A percentile compares a stretch with the other conserved stretches of the same genome.
phyloP scores from a whole-genome alignment of 345 rosid genomes.

The Arabidopsis arenosa region DNA sequence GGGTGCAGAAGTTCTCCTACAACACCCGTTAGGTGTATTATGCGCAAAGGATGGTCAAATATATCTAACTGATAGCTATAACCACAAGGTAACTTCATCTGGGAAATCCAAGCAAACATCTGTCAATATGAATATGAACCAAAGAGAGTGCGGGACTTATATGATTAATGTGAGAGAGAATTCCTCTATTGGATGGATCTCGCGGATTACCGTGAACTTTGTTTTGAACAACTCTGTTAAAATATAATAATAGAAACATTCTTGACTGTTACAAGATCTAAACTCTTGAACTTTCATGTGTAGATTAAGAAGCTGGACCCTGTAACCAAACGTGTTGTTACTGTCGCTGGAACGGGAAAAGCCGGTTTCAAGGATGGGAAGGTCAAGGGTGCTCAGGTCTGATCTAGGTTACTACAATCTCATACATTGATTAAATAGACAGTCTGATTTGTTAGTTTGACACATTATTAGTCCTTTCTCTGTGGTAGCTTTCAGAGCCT shows the following conservation, averaged over 20 bases:
- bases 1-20: conserved; percentile 91
- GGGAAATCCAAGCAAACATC: background rate
- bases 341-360: conserved; percentile 92
- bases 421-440: background rate
- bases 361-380: conserved; percentile 92
- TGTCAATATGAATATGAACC: background rate
- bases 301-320: conserved; percentile 93
- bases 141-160: background rate
- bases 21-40: conserved; percentile 89
- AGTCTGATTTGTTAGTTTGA: conserved; percentile 17
- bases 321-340: conserved; percentile 67
- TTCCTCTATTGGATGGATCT: background rate
- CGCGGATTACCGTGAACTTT: background rate
- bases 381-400: conserved; percentile 74
- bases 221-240: background rate
- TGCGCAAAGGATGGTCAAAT: conserved; percentile 75
- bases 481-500: conserved; percentile 89
- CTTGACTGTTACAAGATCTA: background rate
- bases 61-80: conserved; percentile 88
- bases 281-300: background rate
- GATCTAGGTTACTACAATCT: conserved; percentile 30
- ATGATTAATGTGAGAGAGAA: background rate
- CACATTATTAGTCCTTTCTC: conserved; percentile 13
- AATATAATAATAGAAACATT: background rate
- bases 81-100: conserved; percentile 72